phyloP scores from a whole-genome alignment of 305 asterid species.

The Solanum aculeatissimum region DNA sequence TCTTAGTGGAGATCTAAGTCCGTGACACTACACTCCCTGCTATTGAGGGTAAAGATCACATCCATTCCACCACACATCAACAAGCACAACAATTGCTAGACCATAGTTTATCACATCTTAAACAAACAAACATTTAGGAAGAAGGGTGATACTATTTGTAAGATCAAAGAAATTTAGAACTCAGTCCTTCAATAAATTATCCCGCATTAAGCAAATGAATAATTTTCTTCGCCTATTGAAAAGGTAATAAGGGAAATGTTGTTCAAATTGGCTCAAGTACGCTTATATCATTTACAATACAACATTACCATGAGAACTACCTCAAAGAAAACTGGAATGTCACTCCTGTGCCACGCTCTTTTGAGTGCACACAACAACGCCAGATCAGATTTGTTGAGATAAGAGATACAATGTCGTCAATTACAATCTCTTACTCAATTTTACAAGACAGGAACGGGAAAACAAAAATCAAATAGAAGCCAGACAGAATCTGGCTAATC shows the following conservation, averaged over 20 bases:
- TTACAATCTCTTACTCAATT: background rate
- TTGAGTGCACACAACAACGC: background rate
- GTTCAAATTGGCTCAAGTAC: background rate
- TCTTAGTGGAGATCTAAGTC: too few relatives aligned
- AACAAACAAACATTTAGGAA: background rate
- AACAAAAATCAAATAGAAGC: background rate
- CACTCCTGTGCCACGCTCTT: background rate
- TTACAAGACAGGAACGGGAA: background rate
- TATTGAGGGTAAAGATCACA: background rate
- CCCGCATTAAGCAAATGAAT: background rate
- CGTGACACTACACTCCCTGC: too few relatives aligned
- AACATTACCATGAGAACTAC: background rate
- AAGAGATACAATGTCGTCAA: background rate
- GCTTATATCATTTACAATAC: background rate
- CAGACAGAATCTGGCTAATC: slow-evolving; percentile 17
- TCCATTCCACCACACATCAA: background rate
- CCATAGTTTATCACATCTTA: background rate
- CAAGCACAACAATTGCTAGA: background rate
- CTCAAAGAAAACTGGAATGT: background rate
- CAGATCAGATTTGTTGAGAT: background rate
- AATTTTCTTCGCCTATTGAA: background rate
- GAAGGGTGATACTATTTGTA: background rate
- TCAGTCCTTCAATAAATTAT: background rate
- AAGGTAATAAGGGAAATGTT: background rate
- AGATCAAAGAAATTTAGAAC: background rate